These are phyloP conservation scores for Huntiella bhutanensis DNA, from an alignment of 2,329 filamentous ascomycete genomes.

Conservation along the genomic window DNA sequence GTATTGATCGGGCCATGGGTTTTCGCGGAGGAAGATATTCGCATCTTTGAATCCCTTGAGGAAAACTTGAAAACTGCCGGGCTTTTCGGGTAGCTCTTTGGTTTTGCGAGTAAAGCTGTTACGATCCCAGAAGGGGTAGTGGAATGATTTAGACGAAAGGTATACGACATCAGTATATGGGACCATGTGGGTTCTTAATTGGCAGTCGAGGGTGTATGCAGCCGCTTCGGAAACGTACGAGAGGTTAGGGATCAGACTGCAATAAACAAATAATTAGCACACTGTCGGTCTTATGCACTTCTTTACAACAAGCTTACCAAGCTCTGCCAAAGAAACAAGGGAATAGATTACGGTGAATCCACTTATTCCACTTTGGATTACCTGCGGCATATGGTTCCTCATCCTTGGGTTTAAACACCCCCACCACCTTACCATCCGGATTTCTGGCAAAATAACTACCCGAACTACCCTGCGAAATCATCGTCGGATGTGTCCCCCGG, in stretches of 20 bases:
- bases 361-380: constrained; percentile 99
- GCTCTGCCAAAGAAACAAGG: constrained; percentile 93
- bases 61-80: constrained; percentile 94
- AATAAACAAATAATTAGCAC: constrained; percentile 2
- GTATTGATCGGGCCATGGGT: constrained; percentile 92
- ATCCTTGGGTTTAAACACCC: constrained; percentile 97
- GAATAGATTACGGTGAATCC: constrained; percentile 95
- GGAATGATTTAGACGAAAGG: constrained; percentile 89
- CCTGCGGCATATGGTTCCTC: constrained; percentile 94
- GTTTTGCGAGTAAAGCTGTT: constrained; percentile 73
- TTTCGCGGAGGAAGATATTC: constrained; percentile 81
- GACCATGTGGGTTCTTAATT: constrained; percentile 77
- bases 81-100: constrained; percentile 72
- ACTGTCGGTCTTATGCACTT: background rate
- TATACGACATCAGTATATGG: constrained; percentile 93
- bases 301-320: constrained; percentile 34
- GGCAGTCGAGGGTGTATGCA: constrained; percentile 82
- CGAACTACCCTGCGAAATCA: constrained; percentile 94
- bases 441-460: constrained; percentile 96
- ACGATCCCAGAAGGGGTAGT: constrained; percentile 95
- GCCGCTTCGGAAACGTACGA: constrained; percentile 97
- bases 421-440: constrained; percentile 78
- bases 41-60: constrained; percentile 94
- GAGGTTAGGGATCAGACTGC: constrained; percentile 76
- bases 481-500: constrained; percentile 75